These are phyloP conservation scores for Teratosphaeria viscida DNA, from an alignment of 2,329 filamentous ascomycete genomes.

Conservation along the genomic window DNA sequence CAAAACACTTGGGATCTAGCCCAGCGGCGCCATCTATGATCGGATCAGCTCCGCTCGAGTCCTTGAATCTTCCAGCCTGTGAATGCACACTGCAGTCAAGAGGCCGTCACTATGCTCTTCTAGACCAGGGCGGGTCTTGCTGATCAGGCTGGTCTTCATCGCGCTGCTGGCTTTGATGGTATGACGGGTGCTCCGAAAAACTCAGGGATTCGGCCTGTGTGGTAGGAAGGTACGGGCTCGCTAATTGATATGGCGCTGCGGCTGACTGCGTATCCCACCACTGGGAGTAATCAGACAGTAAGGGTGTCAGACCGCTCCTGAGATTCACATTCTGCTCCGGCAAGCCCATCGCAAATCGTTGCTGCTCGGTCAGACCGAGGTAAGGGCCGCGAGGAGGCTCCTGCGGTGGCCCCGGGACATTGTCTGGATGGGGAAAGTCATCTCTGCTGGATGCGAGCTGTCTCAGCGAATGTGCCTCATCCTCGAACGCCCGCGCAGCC, in stretches of 20 bases:
- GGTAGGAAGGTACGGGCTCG: not conserved
- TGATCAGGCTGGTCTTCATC: not conserved
- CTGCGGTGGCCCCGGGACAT: not conserved
- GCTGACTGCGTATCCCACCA: not conserved
- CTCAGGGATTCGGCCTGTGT: not conserved
- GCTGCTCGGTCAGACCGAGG: not conserved
- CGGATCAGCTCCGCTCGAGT: not conserved
- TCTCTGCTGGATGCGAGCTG: not conserved
- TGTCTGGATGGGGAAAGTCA: not conserved
- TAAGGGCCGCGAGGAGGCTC: not conserved
- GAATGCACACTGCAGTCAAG: not conserved
- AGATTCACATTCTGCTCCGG: not conserved
- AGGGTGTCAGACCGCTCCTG: not conserved
- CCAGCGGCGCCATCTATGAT: not conserved
- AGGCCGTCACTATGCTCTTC: not conserved
- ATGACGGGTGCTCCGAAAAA: not conserved
- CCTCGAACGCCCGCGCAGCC: not conserved
- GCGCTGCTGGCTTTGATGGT: not conserved
- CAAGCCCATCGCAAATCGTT: not conserved
- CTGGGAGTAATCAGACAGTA: not conserved
- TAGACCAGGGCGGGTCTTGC: not conserved
- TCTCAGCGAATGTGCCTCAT: not conserved
- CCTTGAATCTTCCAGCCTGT: not conserved
- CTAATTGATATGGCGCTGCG: not conserved
- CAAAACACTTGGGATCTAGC: not conserved